phyloP scores from a whole-genome alignment of 2,329 filamentous ascomycete genomes.

The Ilyonectria sp. region DNA sequence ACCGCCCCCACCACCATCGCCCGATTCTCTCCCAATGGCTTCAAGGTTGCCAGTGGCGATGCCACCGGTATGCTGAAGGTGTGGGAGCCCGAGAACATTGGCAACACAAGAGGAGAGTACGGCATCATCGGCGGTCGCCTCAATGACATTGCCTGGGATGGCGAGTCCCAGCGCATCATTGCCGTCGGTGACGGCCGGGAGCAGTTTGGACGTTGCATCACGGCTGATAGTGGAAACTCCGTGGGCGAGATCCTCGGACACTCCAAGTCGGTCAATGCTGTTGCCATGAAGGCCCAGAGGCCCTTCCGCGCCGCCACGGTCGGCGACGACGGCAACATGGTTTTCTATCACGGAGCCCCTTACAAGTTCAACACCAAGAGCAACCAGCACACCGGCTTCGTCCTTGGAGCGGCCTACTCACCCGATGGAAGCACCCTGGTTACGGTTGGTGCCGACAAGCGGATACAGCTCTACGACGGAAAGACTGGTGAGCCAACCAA shows the following conservation, averaged over 20 bases:
- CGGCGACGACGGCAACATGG: conserved; percentile 89
- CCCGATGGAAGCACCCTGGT: conserved; percentile 87
- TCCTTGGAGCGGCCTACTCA: conserved; percentile 90
- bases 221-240: conserved; percentile 94
- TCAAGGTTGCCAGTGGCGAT: conserved; percentile 95
- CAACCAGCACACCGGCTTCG: conserved; percentile 87
- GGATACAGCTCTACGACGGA: conserved; percentile 95
- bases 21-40: conserved; percentile 93
- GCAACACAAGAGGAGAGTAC: conserved; percentile 93
- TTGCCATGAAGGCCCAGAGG: conserved; percentile 89
- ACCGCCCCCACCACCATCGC: conserved; percentile 92
- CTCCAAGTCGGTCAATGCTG: conserved; percentile 90
- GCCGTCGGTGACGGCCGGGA: conserved; percentile 96
- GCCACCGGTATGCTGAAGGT: conserved; percentile 87
- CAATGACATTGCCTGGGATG: conserved; percentile 98
- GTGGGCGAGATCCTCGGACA: conserved; percentile 96
- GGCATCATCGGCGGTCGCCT: conserved; percentile 94
- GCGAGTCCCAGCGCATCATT: conserved; percentile 95
- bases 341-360: conserved; percentile 93
- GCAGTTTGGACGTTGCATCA: conserved; percentile 93
- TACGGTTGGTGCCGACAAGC: conserved; percentile 92
- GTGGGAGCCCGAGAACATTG: conserved; percentile 91
- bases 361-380: conserved; percentile 96
- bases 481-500: conserved; percentile 90
- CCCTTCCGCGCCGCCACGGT: conserved; percentile 94